Base-by-base conservation (phyloP, 108 stramenopile species). In the Epipyxis sp. region DNA sequence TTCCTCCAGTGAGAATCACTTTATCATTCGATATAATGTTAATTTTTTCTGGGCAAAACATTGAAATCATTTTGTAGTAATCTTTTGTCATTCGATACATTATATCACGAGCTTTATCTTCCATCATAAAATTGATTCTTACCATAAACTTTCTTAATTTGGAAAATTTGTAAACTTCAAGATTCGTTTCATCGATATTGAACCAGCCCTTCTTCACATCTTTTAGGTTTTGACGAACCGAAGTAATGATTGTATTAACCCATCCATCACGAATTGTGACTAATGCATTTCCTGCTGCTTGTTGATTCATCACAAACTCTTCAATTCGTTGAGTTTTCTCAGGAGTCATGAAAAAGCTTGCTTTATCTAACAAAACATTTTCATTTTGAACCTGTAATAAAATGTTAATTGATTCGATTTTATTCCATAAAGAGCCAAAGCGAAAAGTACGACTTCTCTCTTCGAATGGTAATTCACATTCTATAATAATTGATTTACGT, bases 161-260 rank as follows among this genome's bases (percentile, higher is more conserved):
- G 81, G 79, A 77, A 82, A 83, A 83, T 40, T 79, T 74, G 59
- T 84, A 84, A 42, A 83, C 80, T 62, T 84, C 84, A 30, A 82
- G 77, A 67, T 67, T 82, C 71, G 40, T 76, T 82, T 84, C 84
- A 25, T 83, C 84, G 0, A 84, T 61, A 80, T 84, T 84, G 78
- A 83, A 87, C 85, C 85, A 87, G 30, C 87, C 87, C 61, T 87
- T 87, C 27, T 76, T 72, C 0, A 87, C 83, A 69, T 84, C 85
- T 45, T 84, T 84, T 1, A 87, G 82, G 57, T 82, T 78, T 27
- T 54, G 57, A 13, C 81, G 77, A 41, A 87, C 76, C 74, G 46
- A 62, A 32, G 1, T 40, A 0, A 34, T 69, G 69, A 79, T 77
- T 16, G 76, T 6, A 29, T 30, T 10, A 0, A 59, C 30, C 81